Evolutionary conservation across 495 filamentous ascomycete species (phyloP).

Genomic region (Amniculicola lignicola): DNA sequence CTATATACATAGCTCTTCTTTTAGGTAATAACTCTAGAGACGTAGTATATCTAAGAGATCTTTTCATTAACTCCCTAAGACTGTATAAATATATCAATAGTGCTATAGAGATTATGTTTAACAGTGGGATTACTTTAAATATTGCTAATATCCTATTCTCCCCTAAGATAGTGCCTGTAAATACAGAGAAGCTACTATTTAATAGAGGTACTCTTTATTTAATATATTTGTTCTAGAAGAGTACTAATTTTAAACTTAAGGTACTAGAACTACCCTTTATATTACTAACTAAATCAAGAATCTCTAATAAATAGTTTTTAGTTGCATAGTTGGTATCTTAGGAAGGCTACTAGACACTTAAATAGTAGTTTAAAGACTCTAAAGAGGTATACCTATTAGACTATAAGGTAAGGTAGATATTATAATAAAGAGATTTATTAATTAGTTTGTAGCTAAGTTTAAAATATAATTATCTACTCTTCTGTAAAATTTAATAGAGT

Average conservation of each 20-base stretch:
- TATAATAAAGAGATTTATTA: slow-evolving; percentile 12
- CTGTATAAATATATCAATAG: slow-evolving; percentile 12
- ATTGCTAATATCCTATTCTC: slow-evolving; percentile 15
- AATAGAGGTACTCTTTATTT: slow-evolving; percentile 13
- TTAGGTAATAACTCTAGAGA: slow-evolving; percentile 16
- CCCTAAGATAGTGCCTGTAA: slow-evolving; percentile 15
- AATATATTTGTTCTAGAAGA: slow-evolving; percentile 20
- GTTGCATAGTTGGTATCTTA: slow-evolving; percentile 11
- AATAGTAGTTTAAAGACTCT: slow-evolving; percentile 18
- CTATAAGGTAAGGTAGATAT: slow-evolving; percentile 13
- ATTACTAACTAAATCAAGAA: slow-evolving; percentile 16
- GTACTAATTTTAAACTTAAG: slow-evolving; percentile 7
- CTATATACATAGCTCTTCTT: slow-evolving; percentile 15
- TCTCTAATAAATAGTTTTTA: slow-evolving; percentile 15
- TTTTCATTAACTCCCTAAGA: slow-evolving; percentile 17
- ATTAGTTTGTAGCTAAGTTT: background rate
- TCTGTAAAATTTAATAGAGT: background rate
- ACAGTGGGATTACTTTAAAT: slow-evolving; percentile 15
- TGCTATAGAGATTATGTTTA: slow-evolving; percentile 15
- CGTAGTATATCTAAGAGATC: slow-evolving; percentile 14
- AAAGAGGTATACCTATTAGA: slow-evolving; percentile 10
- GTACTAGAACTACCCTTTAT: slow-evolving; percentile 19
- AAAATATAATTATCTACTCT: background rate
- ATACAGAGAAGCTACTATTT: slow-evolving; percentile 14
- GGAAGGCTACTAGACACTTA: slow-evolving; percentile 9